Conservation (phyloP, 2,329 filamentous ascomycete species). For the Teratosphaeria viscida region DNA sequence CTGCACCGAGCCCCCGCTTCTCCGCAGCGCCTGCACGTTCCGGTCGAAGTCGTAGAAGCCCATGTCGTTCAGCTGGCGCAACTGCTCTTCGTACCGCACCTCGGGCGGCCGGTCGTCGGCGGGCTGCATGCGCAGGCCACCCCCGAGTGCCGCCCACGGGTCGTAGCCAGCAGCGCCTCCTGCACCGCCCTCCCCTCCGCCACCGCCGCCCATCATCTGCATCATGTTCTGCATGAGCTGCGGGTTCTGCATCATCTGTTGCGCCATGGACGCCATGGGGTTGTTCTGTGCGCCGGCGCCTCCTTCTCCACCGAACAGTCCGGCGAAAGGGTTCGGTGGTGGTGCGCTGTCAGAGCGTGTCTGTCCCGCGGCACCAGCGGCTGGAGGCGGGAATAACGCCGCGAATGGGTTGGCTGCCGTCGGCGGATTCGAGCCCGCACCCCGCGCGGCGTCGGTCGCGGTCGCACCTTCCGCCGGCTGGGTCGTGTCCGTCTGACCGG, state of each 20-base stretch:
- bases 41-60: slow-evolving; percentile 95
- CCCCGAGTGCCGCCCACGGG: slow-evolving; percentile 35
- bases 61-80: slow-evolving; percentile 95
- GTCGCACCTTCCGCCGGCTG: slow-evolving; percentile 13
- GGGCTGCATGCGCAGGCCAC: slow-evolving; percentile 40
- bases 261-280: slow-evolving; percentile 38
- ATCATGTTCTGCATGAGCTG: slow-evolving; percentile 43
- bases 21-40: slow-evolving; percentile 77
- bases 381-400: slow-evolving; percentile 41
- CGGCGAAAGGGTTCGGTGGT: slow-evolving; percentile 56
- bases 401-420: slow-evolving; percentile 49
- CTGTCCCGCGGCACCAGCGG: slow-evolving; percentile 13
- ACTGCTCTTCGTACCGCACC: slow-evolving; percentile 81
- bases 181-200: slow-evolving; percentile 11
- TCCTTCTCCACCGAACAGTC: slow-evolving; percentile 41
- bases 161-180: slow-evolving; percentile 30
- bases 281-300: slow-evolving; percentile 27
- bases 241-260: slow-evolving; percentile 47
- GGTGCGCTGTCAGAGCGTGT: slow-evolving; percentile 16
- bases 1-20: slow-evolving; percentile 87
- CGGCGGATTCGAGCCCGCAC: slow-evolving; percentile 7
- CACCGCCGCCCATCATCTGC: slow-evolving; percentile 41
- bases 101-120: slow-evolving; percentile 81
- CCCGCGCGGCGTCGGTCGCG: slow-evolving; percentile 15
- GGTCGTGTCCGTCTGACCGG: slow-evolving; percentile 82